Percentiles rank a stretch among this genome's conserved stretches.
Evolutionary conservation across 2,329 filamentous ascomycete species (phyloP).

Genomic region (Neofusicoccum sp.): DNA sequence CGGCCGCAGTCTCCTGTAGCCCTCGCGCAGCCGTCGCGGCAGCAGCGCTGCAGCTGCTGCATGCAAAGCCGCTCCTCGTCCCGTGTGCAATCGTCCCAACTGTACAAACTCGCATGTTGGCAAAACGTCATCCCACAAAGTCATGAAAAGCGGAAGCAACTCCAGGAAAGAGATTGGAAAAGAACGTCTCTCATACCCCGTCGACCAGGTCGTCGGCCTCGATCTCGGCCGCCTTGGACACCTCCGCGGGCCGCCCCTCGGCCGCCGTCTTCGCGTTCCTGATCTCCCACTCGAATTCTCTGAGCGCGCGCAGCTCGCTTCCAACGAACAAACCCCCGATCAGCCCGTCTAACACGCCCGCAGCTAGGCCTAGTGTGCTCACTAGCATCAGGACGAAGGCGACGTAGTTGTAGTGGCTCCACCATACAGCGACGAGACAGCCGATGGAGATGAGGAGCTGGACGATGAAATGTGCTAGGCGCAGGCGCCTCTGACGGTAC

Average conservation of each 20-base stretch:
- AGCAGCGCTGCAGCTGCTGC: conserved; percentile 1
- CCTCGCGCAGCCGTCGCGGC: conserved; percentile 5
- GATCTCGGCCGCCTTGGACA: conserved; percentile 24
- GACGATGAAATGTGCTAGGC: conserved; percentile 72
- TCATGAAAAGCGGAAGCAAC: not conserved
- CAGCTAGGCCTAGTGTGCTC: conserved; percentile 74
- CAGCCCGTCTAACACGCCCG: conserved; percentile 80
- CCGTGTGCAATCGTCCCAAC: conserved; percentile 14
- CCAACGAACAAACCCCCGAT: conserved; percentile 87
- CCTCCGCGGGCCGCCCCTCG: conserved; percentile 2
- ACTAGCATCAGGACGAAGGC: conserved; percentile 79
- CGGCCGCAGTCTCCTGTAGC: conserved; percentile 4
- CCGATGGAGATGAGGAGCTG: conserved; percentile 69
- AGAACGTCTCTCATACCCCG: conserved; percentile 5
- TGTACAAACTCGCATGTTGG: conserved; percentile 4
- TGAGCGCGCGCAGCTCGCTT: conserved; percentile 77
- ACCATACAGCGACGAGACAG: conserved; percentile 85
- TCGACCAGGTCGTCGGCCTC: not conserved
- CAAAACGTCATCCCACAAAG: conserved; percentile 14
- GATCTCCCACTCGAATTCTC: conserved; percentile 95
- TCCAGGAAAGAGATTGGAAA: not conserved
- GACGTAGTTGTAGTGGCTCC: conserved; percentile 74
- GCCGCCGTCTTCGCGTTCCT: conserved; percentile 60
- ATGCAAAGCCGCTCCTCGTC: conserved; percentile 12
- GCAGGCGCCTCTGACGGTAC: conserved; percentile 68